Conservation (phyloP, 1,284 basidiomycete species). For the Ustilago tritici region DNA sequence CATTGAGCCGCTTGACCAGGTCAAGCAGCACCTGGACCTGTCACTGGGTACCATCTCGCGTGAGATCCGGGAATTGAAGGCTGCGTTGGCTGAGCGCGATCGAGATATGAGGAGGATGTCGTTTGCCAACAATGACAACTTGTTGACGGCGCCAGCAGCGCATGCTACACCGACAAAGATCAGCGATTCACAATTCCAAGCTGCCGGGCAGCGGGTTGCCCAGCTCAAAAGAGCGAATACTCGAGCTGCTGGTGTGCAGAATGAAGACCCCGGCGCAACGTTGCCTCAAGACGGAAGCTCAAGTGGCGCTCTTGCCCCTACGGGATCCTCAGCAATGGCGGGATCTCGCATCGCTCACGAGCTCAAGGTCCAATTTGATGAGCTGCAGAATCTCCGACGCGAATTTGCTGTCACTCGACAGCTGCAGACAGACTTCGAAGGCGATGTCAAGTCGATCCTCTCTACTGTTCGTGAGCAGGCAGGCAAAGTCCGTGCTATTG, state of each 20-base stretch:
- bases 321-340: constrained; percentile 15
- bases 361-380: constrained; percentile 90
- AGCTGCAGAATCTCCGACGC: constrained; percentile 89
- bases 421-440: constrained; percentile 91
- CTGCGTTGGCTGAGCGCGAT: constrained; percentile 73
- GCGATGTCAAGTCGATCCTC: constrained; percentile 87
- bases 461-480: constrained; percentile 83
- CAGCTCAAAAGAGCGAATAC: constrained; percentile 58
- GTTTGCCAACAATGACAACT: constrained; percentile 23
- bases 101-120: constrained; percentile 43
- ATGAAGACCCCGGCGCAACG: constrained; percentile 7
- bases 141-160: constrained; percentile 25
- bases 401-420: constrained; percentile 94
- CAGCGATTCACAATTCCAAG: constrained; percentile 65
- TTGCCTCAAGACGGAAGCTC: background rate
- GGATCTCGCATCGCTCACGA: constrained; percentile 72
- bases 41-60: constrained; percentile 87
- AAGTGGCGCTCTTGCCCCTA: constrained; percentile 1
- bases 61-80: constrained; percentile 90
- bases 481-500: constrained; percentile 81
- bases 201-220: constrained; percentile 62
- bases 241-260: constrained; percentile 22
- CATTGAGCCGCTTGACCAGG: constrained; percentile 97
- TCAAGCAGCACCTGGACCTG: constrained; percentile 95
- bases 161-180: constrained; percentile 52